phyloP scores from a whole-genome alignment of 495 filamentous ascomycete genomes.

The Amorphotheca resinae region DNA sequence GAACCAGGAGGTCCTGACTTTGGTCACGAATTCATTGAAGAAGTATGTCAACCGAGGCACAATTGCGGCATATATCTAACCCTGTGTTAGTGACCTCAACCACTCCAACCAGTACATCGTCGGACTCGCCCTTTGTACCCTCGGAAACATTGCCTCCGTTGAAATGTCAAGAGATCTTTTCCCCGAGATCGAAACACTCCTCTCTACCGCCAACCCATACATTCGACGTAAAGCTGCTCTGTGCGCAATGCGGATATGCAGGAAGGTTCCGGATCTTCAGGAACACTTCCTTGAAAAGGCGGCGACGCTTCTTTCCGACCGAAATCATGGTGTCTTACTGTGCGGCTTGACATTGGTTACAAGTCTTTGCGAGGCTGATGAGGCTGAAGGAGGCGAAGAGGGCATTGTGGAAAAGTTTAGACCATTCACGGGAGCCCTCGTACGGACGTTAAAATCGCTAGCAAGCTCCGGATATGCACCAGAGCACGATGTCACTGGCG shows the following conservation, averaged over 20 bases:
- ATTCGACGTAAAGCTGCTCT: constrained; percentile 93
- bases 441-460: constrained; percentile 78
- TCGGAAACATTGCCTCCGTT: constrained; percentile 93
- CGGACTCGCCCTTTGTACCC: constrained; percentile 84
- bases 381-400: constrained; percentile 74
- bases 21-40: constrained; percentile 94
- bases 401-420: constrained; percentile 82
- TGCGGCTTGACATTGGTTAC: constrained; percentile 86
- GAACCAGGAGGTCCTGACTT: constrained; percentile 93
- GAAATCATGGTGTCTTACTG: constrained; percentile 87
- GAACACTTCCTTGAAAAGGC: constrained; percentile 96
- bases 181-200: constrained; percentile 78
- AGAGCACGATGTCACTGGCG: constrained; percentile 94
- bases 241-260: constrained; percentile 99
- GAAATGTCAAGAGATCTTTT: constrained; percentile 99
- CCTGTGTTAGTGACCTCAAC: constrained; percentile 61
- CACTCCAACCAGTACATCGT: constrained; percentile 99
- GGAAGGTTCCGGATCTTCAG: constrained; percentile 93
- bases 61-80: constrained; percentile 3
- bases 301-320: constrained; percentile 72
- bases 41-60: constrained; percentile 45
- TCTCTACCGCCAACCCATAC: constrained; percentile 90
- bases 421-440: constrained; percentile 64
- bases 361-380: constrained; percentile 88
- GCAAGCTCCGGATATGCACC: constrained; percentile 94